Percentiles rank a stretch among this genome's conserved stretches.
phyloP scores from a whole-genome alignment of 768 basidiomycete species.

The Amanita polypyramis region DNA sequence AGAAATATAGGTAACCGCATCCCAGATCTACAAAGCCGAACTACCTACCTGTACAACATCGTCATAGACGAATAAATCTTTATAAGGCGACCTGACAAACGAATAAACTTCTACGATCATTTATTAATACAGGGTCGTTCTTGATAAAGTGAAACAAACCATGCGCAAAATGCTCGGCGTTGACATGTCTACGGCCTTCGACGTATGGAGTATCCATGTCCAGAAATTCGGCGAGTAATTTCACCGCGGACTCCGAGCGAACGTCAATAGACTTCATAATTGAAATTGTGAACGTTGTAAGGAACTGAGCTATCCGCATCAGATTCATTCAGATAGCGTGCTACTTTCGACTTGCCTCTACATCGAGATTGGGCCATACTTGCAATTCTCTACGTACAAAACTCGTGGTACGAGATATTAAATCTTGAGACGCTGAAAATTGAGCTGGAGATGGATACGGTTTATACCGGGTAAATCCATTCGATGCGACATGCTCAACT shows the following conservation, averaged over 20 bases:
- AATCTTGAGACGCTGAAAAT: constrained; percentile 66
- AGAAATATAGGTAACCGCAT: constrained; percentile 8
- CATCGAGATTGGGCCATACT: constrained; percentile 84
- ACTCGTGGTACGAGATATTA: constrained; percentile 63
- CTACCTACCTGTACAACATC: constrained; percentile 60
- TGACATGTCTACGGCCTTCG: constrained; percentile 46
- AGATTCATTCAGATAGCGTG: not conserved
- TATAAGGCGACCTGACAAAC: constrained; percentile 82
- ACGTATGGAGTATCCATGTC: constrained; percentile 59
- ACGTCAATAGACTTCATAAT: constrained; percentile 92
- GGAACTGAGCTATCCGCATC: constrained; percentile 42
- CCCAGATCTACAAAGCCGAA: not conserved
- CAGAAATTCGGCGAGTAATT: constrained; percentile 77
- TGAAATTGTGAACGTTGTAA: constrained; percentile 81
- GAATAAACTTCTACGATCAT: constrained; percentile 65
- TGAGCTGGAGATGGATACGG: constrained; percentile 84
- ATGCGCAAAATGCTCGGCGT: constrained; percentile 92
- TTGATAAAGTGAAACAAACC: constrained; percentile 37
- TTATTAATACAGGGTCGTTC: not conserved
- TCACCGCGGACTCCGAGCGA: constrained; percentile 80
- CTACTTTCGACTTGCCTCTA: constrained; percentile 44
- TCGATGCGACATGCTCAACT: constrained; percentile 81
- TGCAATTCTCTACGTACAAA: constrained; percentile 81
- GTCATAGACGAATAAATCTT: constrained; percentile 78
- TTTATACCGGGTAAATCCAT: constrained; percentile 75